Base-by-base conservation (phyloP, 176 grass and related monocot genomes). In the Leersia perrieri region DNA sequence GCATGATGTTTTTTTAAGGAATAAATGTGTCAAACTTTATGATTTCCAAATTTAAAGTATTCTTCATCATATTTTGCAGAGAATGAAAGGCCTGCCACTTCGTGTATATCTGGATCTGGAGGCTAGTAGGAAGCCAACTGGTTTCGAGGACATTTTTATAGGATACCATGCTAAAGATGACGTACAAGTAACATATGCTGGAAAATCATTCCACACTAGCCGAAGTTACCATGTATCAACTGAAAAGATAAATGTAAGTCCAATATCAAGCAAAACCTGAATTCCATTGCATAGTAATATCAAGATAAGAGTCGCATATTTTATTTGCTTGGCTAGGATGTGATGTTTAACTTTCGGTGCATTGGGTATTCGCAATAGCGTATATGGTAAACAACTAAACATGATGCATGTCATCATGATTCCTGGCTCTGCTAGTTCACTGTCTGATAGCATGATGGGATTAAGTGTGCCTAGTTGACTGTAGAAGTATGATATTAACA, bases 131-230 rank as follows among this genome's bases (percentile, higher is more conserved):
- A 92, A 75, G 65, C 85, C 74, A 76, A 85, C 92, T 80, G 90
- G 92, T 64, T 88, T 79, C 39, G 95, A 97, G 73, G 92, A 97
- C 49, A 94, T 97, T 73, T 97, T 97, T 84, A 82, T 97, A 35
- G 91, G 94, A 69, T 97, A 92, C 78, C 94, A 97, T 88, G 89
- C 91, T 22, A 80, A 78, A 35, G 94, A 97, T 88, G 89, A 94
- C 80, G 80, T 97, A 60, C 94, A 97, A 92, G 83, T 85, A 76
- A 97, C 94, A 82, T 97, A 97, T 82, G 94, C 94, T 75, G 94
- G 91, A 23, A 90, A 90, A 84, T 87, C 87, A 55, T 97, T 94
- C 67, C 94, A 90, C 76, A 88, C 74, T 30, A 91, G 87, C 69
- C 66, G 94, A 60, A 97, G 84, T 74, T 97, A 97, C 63, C 82